These are phyloP conservation scores for Talaromyces pinophilus DNA, from an alignment of 2,329 filamentous ascomycete species.

Conservation along the genomic window DNA sequence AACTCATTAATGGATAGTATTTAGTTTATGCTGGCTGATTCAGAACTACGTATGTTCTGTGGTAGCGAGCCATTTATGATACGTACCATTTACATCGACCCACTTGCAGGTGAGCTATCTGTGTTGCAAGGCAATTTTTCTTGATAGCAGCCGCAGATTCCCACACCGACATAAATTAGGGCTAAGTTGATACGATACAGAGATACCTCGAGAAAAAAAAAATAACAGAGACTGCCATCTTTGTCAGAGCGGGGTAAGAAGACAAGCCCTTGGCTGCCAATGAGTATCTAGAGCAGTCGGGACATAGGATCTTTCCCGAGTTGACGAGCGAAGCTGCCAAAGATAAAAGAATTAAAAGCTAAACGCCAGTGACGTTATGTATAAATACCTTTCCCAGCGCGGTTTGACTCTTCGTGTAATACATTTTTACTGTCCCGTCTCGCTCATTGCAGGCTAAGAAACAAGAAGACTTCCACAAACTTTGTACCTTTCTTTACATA, in stretches of 20 bases:
- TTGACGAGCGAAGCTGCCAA: neutral
- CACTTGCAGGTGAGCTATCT: neutral
- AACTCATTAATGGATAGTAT: neutral
- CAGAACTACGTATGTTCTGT: neutral
- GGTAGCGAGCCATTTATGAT: neutral
- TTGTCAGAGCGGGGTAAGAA: neutral
- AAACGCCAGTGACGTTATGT: neutral
- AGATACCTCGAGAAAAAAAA: neutral
- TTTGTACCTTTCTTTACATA: neutral
- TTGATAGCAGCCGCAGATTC: neutral
- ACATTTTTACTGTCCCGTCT: neutral
- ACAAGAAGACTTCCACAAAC: neutral
- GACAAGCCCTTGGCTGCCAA: neutral
- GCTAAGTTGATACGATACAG: neutral
- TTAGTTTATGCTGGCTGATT: neutral
- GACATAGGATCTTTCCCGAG: neutral
- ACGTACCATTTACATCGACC: neutral
- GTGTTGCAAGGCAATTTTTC: neutral
- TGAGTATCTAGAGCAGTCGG: neutral
- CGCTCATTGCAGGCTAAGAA: neutral
- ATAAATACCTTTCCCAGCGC: neutral
- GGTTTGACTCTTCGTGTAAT: neutral
- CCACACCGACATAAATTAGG: neutral
- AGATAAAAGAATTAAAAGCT: neutral
- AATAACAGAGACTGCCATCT: neutral